phyloP scores from a whole-genome alignment of 306 rosid species.

The Dryas octopetala region DNA sequence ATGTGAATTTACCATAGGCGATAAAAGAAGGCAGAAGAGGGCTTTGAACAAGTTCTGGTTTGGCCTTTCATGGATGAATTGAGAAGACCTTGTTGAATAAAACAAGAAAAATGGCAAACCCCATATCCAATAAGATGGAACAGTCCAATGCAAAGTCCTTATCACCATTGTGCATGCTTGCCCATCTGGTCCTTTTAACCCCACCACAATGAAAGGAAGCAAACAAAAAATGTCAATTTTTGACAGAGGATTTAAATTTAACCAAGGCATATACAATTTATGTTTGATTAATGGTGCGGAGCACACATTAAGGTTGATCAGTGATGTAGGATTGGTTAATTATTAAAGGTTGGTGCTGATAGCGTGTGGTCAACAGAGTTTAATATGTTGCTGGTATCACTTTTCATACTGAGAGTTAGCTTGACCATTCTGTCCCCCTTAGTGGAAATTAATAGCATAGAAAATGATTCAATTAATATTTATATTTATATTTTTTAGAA shows the following conservation, averaged over 20 bases:
- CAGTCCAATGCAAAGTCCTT: slow-evolving; percentile 57
- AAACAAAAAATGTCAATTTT: neutral
- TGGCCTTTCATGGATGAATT: slow-evolving; percentile 57
- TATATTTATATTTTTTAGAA: too few relatives aligned
- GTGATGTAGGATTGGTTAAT: neutral
- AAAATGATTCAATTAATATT: too few relatives aligned
- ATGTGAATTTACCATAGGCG: slow-evolving; percentile 44
- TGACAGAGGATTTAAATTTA: too few relatives aligned
- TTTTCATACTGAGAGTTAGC: neutral
- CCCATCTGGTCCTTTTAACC: slow-evolving; percentile 40
- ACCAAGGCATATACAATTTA: neutral
- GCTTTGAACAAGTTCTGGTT: slow-evolving; percentile 40
- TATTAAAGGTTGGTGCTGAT: neutral
- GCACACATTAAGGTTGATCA: too few relatives aligned
- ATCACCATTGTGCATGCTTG: slow-evolving; percentile 64
- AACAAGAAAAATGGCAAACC: slow-evolving; percentile 67
- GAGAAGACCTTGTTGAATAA: slow-evolving; percentile 63
- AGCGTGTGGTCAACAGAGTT: slow-evolving; percentile 9
- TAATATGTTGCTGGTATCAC: neutral
- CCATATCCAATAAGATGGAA: slow-evolving; percentile 64
- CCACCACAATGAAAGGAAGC: neutral
- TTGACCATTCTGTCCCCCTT: slow-evolving; percentile 1
- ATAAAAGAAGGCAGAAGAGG: slow-evolving; percentile 45
- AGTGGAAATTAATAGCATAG: neutral
- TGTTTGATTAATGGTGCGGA: neutral